Evolutionary conservation across 129 eudicot genomes (phyloP).

Genomic region (Flaveria robusta): DNA sequence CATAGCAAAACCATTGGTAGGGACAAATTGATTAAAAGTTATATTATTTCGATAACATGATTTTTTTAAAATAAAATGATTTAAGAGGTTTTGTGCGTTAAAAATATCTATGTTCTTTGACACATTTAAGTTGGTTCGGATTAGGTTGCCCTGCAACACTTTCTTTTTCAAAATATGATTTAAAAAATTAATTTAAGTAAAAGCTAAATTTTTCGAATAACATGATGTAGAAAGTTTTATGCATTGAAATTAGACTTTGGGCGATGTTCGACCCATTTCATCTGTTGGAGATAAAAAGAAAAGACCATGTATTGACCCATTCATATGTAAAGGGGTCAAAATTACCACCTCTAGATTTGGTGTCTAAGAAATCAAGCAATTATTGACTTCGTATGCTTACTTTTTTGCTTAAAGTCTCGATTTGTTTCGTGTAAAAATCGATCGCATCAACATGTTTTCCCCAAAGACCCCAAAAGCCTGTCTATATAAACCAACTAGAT

Average conservation of each 20-base stretch:
- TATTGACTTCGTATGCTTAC: conserved; percentile 48
- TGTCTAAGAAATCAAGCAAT: conserved; percentile 7
- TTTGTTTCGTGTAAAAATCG: conserved; percentile 65
- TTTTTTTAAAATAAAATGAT: not conserved
- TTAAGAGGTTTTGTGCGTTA: not conserved
- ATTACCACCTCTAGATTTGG: conserved; percentile 27
- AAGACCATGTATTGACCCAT: not conserved
- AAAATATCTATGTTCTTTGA: not conserved
- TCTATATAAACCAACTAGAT: conserved; percentile 58
- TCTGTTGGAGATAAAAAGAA: not conserved
- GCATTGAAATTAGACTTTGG: conserved; percentile 5
- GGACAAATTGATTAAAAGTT: too few relatives aligned
- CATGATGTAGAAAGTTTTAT: not conserved
- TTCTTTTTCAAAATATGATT: not conserved
- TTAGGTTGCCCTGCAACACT: not conserved
- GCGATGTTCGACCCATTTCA: not conserved
- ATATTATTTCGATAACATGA: not conserved
- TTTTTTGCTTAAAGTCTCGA: conserved; percentile 55
- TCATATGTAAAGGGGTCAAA: conserved; percentile 7
- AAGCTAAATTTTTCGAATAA: not conserved
- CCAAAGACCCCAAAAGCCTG: conserved; percentile 99
- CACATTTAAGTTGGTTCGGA: not conserved
- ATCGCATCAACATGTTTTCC: conserved; percentile 82
- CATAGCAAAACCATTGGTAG: too few relatives aligned
- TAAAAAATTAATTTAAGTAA: not conserved